Conservation (phyloP, 139 green algal genomes). For the Volvox reticuliferus region DNA sequence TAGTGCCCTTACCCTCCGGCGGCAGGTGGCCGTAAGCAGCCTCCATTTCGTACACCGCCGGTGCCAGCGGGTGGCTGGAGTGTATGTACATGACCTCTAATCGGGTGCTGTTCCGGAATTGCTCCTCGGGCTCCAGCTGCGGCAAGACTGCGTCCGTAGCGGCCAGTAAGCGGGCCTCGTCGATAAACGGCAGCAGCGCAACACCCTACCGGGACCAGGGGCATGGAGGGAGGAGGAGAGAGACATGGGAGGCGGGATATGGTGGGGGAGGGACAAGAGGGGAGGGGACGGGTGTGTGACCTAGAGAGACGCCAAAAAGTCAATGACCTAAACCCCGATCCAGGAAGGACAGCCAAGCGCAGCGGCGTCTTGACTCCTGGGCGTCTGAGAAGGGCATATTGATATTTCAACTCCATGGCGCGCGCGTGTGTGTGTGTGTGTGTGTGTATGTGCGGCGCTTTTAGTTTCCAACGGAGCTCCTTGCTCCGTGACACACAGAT, state of each 20-base stretch:
- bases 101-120: conserved; percentile 39
- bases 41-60: conserved; percentile 79
- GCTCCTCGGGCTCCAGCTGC: conserved; percentile 58
- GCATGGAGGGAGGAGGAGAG: neutral
- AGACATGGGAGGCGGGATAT: neutral
- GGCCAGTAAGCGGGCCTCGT: conserved; percentile 73
- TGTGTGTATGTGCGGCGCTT: too few relatives aligned
- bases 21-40: conserved; percentile 52
- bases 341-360: too few relatives aligned
- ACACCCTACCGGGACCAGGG: conserved; percentile 78
- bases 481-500: too few relatives aligned
- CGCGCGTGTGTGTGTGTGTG: too few relatives aligned
- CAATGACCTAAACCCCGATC: too few relatives aligned
- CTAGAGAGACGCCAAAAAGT: too few relatives aligned
- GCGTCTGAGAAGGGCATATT: too few relatives aligned
- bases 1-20: neutral
- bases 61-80: conserved; percentile 80
- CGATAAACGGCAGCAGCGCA: conserved; percentile 98
- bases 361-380: too few relatives aligned
- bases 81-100: conserved; percentile 81
- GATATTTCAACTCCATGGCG: too few relatives aligned
- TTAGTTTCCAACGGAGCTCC: too few relatives aligned
- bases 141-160: conserved; percentile 48
- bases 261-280: neutral
- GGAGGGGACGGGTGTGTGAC: too few relatives aligned